Conservation (phyloP, 2,329 filamentous ascomycete genomes). For the Pseudogymnoascus sp. region DNA sequence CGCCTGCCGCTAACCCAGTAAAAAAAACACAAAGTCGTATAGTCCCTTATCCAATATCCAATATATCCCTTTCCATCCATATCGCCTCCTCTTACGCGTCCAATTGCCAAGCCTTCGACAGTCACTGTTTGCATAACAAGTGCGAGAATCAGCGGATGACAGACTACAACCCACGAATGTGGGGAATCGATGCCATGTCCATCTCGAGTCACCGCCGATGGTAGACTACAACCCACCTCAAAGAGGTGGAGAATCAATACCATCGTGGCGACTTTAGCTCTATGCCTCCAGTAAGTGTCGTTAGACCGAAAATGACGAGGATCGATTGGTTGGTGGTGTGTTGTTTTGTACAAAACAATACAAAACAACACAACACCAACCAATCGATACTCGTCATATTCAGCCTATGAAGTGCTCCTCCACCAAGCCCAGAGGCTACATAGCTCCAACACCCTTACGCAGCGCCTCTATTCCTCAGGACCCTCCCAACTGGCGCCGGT, state of each 20-base stretch:
- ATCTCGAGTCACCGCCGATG: background rate
- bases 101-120: background rate
- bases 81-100: background rate
- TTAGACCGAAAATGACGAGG: background rate
- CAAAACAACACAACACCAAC: background rate
- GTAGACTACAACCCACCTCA: background rate
- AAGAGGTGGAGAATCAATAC: background rate
- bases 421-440: background rate
- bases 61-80: background rate
- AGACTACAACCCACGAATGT: background rate
- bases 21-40: background rate
- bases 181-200: background rate
- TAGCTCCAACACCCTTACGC: background rate
- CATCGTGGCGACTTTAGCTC: background rate
- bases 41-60: background rate
- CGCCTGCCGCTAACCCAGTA: constrained; percentile 1
- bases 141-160: background rate
- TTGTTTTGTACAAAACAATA: too few relatives aligned
- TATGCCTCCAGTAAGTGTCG: background rate
- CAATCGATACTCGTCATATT: background rate
- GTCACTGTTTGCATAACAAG: too few relatives aligned
- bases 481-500: constrained; percentile 36
- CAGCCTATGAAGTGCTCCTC: background rate
- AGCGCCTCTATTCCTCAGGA: constrained; percentile 45
- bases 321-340: too few relatives aligned